phyloP scores from a whole-genome alignment of 331 rosid genomes.

The Dryas integrifolia region DNA sequence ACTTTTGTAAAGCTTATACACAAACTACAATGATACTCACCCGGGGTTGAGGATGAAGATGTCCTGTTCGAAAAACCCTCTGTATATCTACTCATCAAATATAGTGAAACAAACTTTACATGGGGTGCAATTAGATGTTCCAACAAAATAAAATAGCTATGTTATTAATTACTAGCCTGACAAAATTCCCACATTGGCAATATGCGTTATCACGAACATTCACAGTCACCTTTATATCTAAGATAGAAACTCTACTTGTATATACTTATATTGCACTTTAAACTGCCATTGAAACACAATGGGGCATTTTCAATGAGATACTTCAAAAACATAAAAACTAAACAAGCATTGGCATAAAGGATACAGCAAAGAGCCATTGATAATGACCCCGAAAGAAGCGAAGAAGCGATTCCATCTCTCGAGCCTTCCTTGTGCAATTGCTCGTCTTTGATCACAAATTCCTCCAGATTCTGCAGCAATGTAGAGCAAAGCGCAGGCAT shows the following conservation, averaged over 20 bases:
- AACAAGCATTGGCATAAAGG: slow-evolving; percentile 26
- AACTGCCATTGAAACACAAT: neutral
- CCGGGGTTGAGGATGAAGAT: slow-evolving; percentile 84
- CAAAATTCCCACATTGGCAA: neutral
- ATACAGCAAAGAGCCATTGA: slow-evolving; percentile 95
- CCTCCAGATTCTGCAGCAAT: slow-evolving; percentile 66
- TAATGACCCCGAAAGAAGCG: slow-evolving; percentile 77
- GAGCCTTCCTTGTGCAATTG: slow-evolving; percentile 40
- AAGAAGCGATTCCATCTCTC: slow-evolving; percentile 45
- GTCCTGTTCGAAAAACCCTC: slow-evolving; percentile 77
- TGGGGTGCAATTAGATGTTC: slow-evolving; percentile 1
- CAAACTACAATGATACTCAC: slow-evolving; percentile 34
- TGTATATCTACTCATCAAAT: slow-evolving; percentile 67
- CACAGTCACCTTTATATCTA: neutral
- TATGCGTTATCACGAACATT: neutral
- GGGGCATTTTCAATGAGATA: neutral
- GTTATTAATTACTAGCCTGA: neutral
- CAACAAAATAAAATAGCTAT: slow-evolving; percentile 9
- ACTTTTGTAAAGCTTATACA: neutral
- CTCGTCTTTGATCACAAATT: slow-evolving; percentile 51
- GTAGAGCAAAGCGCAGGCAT: slow-evolving; percentile 71
- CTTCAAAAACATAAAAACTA: neutral
- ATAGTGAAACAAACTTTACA: slow-evolving; percentile 38
- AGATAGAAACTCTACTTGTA: neutral
- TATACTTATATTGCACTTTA: neutral